Conservation (phyloP, 768 basidiomycete species). For the Sarcomyxa edulis region DNA sequence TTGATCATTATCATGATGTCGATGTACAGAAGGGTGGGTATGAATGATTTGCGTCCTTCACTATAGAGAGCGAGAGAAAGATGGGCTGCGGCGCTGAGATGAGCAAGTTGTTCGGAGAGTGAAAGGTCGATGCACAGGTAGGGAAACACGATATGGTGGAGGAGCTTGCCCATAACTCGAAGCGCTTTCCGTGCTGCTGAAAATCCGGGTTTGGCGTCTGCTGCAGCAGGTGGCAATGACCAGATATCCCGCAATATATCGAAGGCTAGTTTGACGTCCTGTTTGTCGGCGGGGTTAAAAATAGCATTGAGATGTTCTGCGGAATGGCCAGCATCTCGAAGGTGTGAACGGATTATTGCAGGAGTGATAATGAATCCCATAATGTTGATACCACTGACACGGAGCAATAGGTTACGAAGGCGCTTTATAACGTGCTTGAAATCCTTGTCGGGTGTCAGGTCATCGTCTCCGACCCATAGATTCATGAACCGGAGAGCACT, state of each 20-base stretch:
- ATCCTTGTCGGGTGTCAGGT: constrained; percentile 29
- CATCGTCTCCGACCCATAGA: constrained; percentile 23
- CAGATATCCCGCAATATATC: constrained; percentile 19
- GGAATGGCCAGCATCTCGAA: constrained; percentile 8
- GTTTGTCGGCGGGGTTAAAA: constrained; percentile 24
- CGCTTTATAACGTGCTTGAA: constrained; percentile 29
- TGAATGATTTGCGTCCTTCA: constrained; percentile 10
- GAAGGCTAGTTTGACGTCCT: constrained; percentile 23
- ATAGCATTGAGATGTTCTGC: constrained; percentile 9
- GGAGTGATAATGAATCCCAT: constrained; percentile 19
- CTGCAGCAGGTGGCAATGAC: constrained; percentile 12
- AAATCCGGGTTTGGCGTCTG: constrained; percentile 12
- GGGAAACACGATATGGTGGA: constrained; percentile 20
- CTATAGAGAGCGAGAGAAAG: constrained; percentile 16
- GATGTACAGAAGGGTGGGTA: constrained; percentile 20
- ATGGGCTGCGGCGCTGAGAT: constrained; percentile 28
- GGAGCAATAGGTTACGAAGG: constrained; percentile 21
- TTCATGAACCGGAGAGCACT: constrained; percentile 18
- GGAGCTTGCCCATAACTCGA: constrained; percentile 12
- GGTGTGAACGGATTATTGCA: constrained; percentile 15
- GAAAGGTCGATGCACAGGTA: constrained; percentile 22
- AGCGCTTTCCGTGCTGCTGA: constrained; percentile 15
- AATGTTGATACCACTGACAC: constrained; percentile 15
- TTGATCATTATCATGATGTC: constrained; percentile 33
- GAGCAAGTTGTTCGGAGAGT: constrained; percentile 24